Evolutionary conservation across 352 stramenopile species (phyloP).

Genomic region (Phytophthora fragariae): DNA sequence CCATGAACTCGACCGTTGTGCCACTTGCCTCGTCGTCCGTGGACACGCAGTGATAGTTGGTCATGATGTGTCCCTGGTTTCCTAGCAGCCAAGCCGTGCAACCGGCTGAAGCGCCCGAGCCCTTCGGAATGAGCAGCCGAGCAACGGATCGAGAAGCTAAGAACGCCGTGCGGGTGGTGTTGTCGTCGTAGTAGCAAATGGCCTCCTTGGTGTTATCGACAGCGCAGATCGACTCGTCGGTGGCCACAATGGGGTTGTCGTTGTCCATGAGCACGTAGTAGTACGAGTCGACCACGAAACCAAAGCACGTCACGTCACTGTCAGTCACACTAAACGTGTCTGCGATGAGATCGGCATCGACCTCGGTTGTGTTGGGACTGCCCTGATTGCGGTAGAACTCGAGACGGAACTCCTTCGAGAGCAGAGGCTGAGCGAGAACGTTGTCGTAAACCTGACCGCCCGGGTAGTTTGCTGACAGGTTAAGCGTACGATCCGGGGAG

Average conservation of each 20-base stretch:
- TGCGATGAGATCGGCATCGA: slow-evolving; percentile 1
- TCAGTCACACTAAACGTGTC: slow-evolving; percentile 32
- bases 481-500: slow-evolving; percentile 44
- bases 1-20: slow-evolving; percentile 74
- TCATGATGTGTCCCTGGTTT: slow-evolving; percentile 67
- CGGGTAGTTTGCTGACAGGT: slow-evolving; percentile 47
- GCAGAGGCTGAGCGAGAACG: slow-evolving; percentile 42
- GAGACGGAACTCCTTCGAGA: slow-evolving; percentile 61
- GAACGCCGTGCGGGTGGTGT: slow-evolving; percentile 40
- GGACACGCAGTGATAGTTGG: slow-evolving; percentile 79
- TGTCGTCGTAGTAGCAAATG: slow-evolving; percentile 58
- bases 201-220: slow-evolving; percentile 69
- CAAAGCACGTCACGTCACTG: slow-evolving; percentile 47
- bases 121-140: slow-evolving; percentile 59
- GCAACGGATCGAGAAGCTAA: slow-evolving; percentile 56
- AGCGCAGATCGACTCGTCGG: slow-evolving; percentile 57
- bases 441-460: slow-evolving; percentile 38
- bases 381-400: slow-evolving; percentile 61
- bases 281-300: slow-evolving; percentile 64
- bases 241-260: slow-evolving; percentile 50
- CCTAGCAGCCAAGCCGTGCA: slow-evolving; percentile 77
- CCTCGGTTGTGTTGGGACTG: slow-evolving; percentile 17
- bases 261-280: slow-evolving; percentile 54
- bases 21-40: slow-evolving; percentile 42
- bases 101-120: slow-evolving; percentile 30